Evolutionary conservation across 148 eudicot species (phyloP), one percentile per base, ranked within the genome.

Genomic region (Rhododendron williamsianum): DNA sequence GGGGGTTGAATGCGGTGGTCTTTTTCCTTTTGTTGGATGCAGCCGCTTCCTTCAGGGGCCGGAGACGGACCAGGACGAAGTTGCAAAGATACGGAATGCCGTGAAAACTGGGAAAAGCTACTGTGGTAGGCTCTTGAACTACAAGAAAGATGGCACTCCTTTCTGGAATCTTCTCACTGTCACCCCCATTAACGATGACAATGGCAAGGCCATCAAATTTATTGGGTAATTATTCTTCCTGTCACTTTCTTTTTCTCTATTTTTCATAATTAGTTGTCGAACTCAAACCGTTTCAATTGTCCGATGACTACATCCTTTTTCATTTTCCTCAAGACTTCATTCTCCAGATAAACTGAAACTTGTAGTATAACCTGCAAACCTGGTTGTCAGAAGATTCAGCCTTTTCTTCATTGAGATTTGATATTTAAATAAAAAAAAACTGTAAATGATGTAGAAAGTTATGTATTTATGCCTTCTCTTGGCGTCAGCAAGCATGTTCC

Each of bases 151-250:
- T 87, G 98, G 99, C 30, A 94, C 98, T n/a, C 98, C 98, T 63
- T 97, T 97, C 84, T 97, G 99, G 99, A 97, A 97, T 87, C 94
- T 97, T 85, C 96, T 97, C 60, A 97, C 99, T 0, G 67, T 97
- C 71, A 94, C 99, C 60, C 99, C 99, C 45, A 93, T 97, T 81
- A 93, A 94, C 84, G 98, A 97, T 89, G 93, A 95, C 56, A 86
- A 89, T 63, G 98, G 95, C 88, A 92, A 89, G 80, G 86, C 93
- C 84, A 93, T 97, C 87, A 97, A 95, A 85, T 97, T 97, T 85
- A 97, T 97, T 77, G 99, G 99, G 99, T 97, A 91, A 84, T 77
- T 25, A 18, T 80, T 80, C 27, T 30, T 74, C 54, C 27, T 58
- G 48, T 83, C 69, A 67, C 46, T 74, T 9, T 78, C 49, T 63